Conservation (phyloP, 192 early-diverging fungal genomes). For the Coemansia sp. region DNA sequence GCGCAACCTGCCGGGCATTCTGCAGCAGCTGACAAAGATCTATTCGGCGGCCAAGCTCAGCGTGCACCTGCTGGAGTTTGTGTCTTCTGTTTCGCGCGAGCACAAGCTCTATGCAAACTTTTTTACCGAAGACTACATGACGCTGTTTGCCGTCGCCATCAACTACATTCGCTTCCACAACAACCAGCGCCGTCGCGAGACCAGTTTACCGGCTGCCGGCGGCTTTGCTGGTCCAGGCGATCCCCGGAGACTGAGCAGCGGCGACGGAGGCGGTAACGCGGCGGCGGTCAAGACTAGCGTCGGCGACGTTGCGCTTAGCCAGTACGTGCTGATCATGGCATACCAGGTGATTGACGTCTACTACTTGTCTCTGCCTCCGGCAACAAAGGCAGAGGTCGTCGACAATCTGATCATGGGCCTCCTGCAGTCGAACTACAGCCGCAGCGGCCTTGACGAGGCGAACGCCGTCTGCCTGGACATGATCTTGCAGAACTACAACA, state of each 20-base stretch:
- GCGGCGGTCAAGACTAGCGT: neutral
- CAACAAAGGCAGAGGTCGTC: slow-evolving; percentile 74
- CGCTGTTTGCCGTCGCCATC: slow-evolving; percentile 87
- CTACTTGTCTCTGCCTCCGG: slow-evolving; percentile 77
- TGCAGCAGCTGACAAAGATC: slow-evolving; percentile 76
- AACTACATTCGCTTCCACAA: slow-evolving; percentile 71
- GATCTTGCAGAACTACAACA: slow-evolving; percentile 73
- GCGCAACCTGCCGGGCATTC: slow-evolving; percentile 65
- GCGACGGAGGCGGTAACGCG: neutral
- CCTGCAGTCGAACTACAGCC: slow-evolving; percentile 59
- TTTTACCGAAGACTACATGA: slow-evolving; percentile 72
- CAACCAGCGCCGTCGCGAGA: slow-evolving; percentile 40
- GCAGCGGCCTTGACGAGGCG: slow-evolving; percentile 70
- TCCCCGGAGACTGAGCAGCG: slow-evolving; percentile 22
- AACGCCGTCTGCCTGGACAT: slow-evolving; percentile 93
- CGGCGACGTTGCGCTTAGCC: slow-evolving; percentile 55
- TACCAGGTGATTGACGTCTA: slow-evolving; percentile 89
- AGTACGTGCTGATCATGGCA: slow-evolving; percentile 87
- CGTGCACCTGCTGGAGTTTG: slow-evolving; percentile 87
- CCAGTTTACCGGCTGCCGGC: slow-evolving; percentile 4
- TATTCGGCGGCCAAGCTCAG: slow-evolving; percentile 74
- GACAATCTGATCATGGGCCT: slow-evolving; percentile 76
- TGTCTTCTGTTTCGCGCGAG: slow-evolving; percentile 79
- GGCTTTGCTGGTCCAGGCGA: slow-evolving; percentile 1
- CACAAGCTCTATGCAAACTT: slow-evolving; percentile 79